These are phyloP conservation scores for Patellaria atrata DNA, from an alignment of 495 filamentous ascomycete genomes.

Conservation along the genomic window DNA sequence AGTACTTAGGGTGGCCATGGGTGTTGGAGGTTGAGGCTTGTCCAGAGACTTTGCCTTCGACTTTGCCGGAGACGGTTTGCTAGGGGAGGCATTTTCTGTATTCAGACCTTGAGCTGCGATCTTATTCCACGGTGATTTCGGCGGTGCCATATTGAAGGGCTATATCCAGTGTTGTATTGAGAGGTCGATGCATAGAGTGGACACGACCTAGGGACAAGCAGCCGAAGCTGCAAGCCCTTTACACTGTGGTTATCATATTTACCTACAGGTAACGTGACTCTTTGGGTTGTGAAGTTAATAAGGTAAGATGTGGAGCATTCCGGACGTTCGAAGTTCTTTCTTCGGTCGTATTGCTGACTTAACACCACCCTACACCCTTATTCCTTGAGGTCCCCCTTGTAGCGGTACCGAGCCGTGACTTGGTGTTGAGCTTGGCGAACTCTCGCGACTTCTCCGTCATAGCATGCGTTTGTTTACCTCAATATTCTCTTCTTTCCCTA, in stretches of 20 bases:
- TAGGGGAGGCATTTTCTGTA: constrained; percentile 2
- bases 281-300: no score
- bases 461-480: no score
- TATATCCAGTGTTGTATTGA: constrained; percentile 12
- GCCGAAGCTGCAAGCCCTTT: constrained; percentile 29
- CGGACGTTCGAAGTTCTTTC: no score
- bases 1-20: neutral
- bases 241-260: constrained; percentile 20
- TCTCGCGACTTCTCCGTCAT: no score
- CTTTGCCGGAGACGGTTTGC: neutral
- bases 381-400: no score
- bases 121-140: constrained; percentile 24
- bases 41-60: constrained; percentile 11
- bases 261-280: no score
- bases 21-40: constrained; percentile 6
- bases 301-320: no score
- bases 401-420: no score
- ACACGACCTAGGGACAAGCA: constrained; percentile 23
- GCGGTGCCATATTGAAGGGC: constrained; percentile 23
- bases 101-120: constrained; percentile 8
- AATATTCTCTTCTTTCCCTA: no score
- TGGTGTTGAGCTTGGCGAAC: no score
- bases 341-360: no score
- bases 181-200: constrained; percentile 12
- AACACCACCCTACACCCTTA: no score